These are phyloP conservation scores for Kodamaea neixiangensis DNA, from an alignment of 805 yeast genomes.

Conservation along the genomic window DNA sequence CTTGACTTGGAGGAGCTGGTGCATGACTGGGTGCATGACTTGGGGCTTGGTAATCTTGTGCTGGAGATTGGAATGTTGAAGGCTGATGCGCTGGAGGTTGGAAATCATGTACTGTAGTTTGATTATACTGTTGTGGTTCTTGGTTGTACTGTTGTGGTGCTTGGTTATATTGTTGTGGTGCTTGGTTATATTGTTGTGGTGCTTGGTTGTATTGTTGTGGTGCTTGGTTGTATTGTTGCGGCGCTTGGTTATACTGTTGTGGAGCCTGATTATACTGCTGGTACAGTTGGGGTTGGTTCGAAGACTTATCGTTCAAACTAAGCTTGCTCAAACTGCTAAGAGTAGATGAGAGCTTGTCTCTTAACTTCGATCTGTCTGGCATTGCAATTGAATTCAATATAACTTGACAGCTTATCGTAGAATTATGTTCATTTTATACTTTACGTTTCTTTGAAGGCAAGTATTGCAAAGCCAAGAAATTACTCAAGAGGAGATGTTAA, in stretches of 20 bases:
- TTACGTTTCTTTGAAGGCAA: not conserved
- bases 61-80: not conserved
- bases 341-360: not conserved
- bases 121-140: too few species aligned
- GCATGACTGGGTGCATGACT: too few species aligned
- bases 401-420: too few species aligned
- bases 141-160: too few species aligned
- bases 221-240: too few species aligned
- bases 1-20: not conserved
- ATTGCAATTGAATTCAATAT: not conserved
- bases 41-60: not conserved
- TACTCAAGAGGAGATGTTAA: not conserved
- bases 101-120: not conserved
- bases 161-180: not conserved
- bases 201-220: too few species aligned
- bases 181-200: not conserved
- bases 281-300: too few species aligned
- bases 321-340: too few species aligned
- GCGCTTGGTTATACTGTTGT: too few species aligned
- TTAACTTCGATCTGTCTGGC: not conserved
- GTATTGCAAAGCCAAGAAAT: not conserved
- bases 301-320: too few species aligned
- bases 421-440: not conserved
- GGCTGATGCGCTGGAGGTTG: not conserved
- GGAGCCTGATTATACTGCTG: too few species aligned